These are phyloP conservation scores for Pterula multifida DNA, from an alignment of 1,284 basidiomycete genomes.

Conservation along the genomic window DNA sequence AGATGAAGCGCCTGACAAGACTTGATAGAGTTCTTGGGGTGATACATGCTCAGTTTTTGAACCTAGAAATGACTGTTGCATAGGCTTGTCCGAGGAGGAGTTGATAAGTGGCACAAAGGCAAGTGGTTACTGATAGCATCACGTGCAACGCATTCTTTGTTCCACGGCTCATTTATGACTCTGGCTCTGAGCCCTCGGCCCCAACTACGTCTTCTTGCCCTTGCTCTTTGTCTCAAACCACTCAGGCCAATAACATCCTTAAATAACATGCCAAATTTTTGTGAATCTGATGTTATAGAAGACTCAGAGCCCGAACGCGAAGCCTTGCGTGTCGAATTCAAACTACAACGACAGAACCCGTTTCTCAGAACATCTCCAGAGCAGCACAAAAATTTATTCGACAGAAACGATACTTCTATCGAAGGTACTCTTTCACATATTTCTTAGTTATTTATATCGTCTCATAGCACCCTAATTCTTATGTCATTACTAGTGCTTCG, in stretches of 20 bases:
- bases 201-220: neutral
- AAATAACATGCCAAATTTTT: conserved; percentile 7
- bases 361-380: conserved; percentile 9
- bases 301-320: conserved; percentile 63
- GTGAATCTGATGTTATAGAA: conserved; percentile 33
- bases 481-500: too few species aligned
- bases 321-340: conserved; percentile 20
- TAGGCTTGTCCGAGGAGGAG: conserved; percentile 11
- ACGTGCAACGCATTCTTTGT: neutral
- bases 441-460: too few species aligned
- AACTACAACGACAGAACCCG: neutral
- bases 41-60: conserved; percentile 29
- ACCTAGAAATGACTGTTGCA: conserved; percentile 17
- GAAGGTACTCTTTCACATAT: too few species aligned
- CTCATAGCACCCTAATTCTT: too few species aligned
- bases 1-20: conserved; percentile 54
- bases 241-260: neutral
- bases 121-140: neutral
- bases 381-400: neutral
- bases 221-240: conserved; percentile 1
- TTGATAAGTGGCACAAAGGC: neutral
- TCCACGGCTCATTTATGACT: neutral
- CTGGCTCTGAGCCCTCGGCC: neutral
- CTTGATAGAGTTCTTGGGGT: conserved; percentile 51
- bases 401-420: neutral